Conservation (phyloP, 352 stramenopile species). For the Saprolegnia parasitica region DNA sequence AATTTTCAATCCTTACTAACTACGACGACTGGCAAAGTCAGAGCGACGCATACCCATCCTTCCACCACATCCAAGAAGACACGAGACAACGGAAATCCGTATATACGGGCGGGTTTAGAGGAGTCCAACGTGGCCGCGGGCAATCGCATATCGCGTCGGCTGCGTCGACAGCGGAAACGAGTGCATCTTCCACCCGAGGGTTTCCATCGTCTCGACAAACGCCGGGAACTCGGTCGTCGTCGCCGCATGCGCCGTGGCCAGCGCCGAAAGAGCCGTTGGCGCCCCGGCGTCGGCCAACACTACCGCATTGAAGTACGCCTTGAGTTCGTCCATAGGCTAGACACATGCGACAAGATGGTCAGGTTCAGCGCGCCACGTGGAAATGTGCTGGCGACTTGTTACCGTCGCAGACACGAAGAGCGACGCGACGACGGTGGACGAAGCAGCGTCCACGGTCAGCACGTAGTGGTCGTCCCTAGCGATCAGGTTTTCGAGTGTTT, state of each 20-base stretch:
- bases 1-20: conserved; percentile 5
- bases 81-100: no score
- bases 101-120: no score
- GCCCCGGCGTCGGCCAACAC: conserved; percentile 39
- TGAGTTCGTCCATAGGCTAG: conserved; percentile 58
- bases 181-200: conserved; percentile 16
- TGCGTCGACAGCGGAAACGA: conserved; percentile 5
- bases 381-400: not conserved
- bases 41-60: no score
- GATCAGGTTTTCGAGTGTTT: not conserved
- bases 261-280: not conserved
- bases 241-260: not conserved
- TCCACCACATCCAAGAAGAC: no score
- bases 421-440: conserved; percentile 38
- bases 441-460: conserved; percentile 37
- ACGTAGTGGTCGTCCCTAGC: conserved; percentile 58
- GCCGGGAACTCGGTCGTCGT: conserved; percentile 4
- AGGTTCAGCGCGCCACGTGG: not conserved
- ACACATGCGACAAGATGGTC: not conserved
- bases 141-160: conserved; percentile 13
- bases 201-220: conserved; percentile 19
- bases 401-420: conserved; percentile 19
- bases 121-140: not conserved
- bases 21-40: not conserved
- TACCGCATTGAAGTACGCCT: conserved; percentile 64